Percentiles rank a stretch among this genome's conserved stretches.
Evolutionary conservation across 108 stramenopile genomes (phyloP).

Genomic region (Pseudonitzschia multistriata): DNA sequence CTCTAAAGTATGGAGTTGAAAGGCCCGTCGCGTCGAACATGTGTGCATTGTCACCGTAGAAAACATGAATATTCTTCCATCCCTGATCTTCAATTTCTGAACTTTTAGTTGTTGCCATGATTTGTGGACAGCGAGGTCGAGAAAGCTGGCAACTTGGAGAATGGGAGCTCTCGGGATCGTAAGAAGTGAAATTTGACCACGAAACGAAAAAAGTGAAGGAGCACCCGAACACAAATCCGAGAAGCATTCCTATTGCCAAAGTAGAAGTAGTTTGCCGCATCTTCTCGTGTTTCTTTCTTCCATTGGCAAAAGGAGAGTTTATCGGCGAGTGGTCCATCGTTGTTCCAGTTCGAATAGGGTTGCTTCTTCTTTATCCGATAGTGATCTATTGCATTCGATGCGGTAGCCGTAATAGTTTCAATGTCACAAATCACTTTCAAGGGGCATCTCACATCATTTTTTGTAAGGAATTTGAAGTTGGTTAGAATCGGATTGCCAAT

Average conservation of each 20-base stretch:
- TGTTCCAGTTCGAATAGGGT: no score
- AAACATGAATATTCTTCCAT: conserved; percentile 54
- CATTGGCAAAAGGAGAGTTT: no score
- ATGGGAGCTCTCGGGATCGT: not conserved
- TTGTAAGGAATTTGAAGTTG: no score
- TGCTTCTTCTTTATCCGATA: no score
- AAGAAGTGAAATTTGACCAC: not conserved
- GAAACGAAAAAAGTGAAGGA: not conserved
- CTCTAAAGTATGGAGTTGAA: conserved; percentile 19
- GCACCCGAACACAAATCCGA: conserved; percentile 5
- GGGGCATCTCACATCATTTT: no score
- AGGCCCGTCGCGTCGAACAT: conserved; percentile 13
- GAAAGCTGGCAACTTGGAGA: not conserved
- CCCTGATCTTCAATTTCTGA: conserved; percentile 17
- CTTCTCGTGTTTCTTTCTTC: not conserved
- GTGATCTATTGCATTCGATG: no score
- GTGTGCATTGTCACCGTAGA: conserved; percentile 34
- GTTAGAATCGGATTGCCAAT: no score
- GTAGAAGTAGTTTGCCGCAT: not conserved
- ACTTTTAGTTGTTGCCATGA: not conserved
- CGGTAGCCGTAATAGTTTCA: no score
- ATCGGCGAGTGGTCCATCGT: no score
- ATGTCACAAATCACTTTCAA: no score
- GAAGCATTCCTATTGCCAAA: conserved; percentile 3
- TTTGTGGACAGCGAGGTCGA: conserved; percentile 3